Evolutionary conservation across 106 monocot species (phyloP), one percentile per base, ranked within the genome.

Genomic region (Vanilla planifolia): DNA sequence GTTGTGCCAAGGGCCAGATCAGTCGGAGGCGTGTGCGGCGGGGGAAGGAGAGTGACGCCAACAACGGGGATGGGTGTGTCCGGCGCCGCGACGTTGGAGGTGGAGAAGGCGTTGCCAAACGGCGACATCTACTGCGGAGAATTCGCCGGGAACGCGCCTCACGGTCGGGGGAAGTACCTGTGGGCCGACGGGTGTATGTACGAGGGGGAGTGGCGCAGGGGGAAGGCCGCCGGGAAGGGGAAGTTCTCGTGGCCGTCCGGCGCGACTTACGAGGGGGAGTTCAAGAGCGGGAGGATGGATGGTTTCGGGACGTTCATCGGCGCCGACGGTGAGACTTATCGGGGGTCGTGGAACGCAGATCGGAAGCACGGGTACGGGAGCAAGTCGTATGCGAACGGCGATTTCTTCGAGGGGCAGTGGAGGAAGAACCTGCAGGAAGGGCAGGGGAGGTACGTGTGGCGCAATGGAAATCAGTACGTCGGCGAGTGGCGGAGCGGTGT

Each of bases 211-310:
- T 83, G 82, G 79, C 48, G 73, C 37, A 66, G 73, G 8, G 88
- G 79, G 16, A 79, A 77, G 70, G 79, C 83, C 8, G 30, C 76
- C 41, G 88, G 88, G 50, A 62, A 58, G 48, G 88, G 88, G 0
- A 76, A 76, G 67, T 79, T 88, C 73, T 88, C 76, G 32, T 88
- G 88, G 88, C 82, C 82, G 16, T 83, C 82, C 3, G 82, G 82
- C 10, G 88, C 82, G n/a, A 83, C 80, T 4, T 89, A 74, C 69
- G 82, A 82, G 51, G 86, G 86, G 19, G 71, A 75, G 48, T 82
- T 87, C 59, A 52, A 62, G 15, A 61, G 47, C 43, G 86, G 86
- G 7, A 46, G 77, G 40, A 84, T 80, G 77, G 80, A 89, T 51
- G 88, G 88, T 5, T 63, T 59, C 47, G 84, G 80, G 0, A 68